phyloP scores from a whole-genome alignment of 106 monocot species.

The Triglochin maritima region DNA sequence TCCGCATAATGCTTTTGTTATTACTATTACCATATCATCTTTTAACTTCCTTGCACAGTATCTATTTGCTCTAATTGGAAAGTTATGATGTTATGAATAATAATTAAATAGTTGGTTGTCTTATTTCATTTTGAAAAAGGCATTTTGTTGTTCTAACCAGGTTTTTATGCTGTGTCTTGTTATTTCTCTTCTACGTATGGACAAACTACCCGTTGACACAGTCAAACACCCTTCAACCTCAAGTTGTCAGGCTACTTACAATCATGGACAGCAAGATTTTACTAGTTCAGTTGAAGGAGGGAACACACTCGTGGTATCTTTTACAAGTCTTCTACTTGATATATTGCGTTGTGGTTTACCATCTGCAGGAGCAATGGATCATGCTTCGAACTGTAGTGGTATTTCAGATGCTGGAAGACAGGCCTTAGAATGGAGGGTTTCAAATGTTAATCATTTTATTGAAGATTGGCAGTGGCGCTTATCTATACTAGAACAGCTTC shows the following conservation, averaged over 20 bases:
- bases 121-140: too few relatives aligned
- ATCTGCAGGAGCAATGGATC: slow-evolving; percentile 19
- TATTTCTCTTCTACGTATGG: slow-evolving; percentile 54
- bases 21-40: too few relatives aligned
- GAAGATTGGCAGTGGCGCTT: slow-evolving; percentile 89
- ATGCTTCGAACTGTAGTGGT: slow-evolving; percentile 23
- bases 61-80: too few relatives aligned
- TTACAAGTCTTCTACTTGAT: slow-evolving; percentile 51
- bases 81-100: too few relatives aligned
- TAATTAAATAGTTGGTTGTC: too few relatives aligned
- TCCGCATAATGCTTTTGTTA: too few relatives aligned
- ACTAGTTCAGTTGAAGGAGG: slow-evolving; percentile 31
- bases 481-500: slow-evolving; percentile 70
- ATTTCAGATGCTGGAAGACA: slow-evolving; percentile 32
- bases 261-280: slow-evolving; percentile 20
- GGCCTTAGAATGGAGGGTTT: slow-evolving; percentile 78
- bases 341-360: slow-evolving; percentile 51
- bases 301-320: slow-evolving; percentile 43
- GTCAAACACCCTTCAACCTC: slow-evolving; percentile 7
- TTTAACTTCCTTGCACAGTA: too few relatives aligned
- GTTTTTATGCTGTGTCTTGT: slow-evolving; percentile 75
- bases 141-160: slow-evolving; percentile 21
- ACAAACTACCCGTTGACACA: slow-evolving; percentile 38
- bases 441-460: slow-evolving; percentile 43
- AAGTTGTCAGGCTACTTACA: slow-evolving; percentile 15